These are phyloP conservation scores for Ogataea allantospora DNA, from an alignment of 805 yeast species.

Conservation along the genomic window DNA sequence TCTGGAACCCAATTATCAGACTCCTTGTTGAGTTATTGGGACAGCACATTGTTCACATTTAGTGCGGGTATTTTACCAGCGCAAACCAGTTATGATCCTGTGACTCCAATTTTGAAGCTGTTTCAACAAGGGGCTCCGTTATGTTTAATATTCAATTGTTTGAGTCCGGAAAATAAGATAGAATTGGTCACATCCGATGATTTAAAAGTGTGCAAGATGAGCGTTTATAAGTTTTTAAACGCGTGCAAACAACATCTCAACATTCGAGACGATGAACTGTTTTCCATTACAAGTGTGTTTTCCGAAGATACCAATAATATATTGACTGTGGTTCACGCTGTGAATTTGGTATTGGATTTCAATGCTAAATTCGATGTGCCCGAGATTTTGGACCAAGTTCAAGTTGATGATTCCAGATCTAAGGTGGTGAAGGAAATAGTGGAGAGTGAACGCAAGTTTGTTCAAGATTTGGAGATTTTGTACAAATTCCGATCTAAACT, in stretches of 20 bases:
- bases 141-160: slow-evolving; percentile 76
- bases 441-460: slow-evolving; percentile 89
- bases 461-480: slow-evolving; percentile 81
- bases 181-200: slow-evolving; percentile 75
- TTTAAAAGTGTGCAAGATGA: slow-evolving; percentile 77
- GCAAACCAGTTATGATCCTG: slow-evolving; percentile 80
- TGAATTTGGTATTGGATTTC: slow-evolving; percentile 43
- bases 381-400: slow-evolving; percentile 25
- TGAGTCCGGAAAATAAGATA: slow-evolving; percentile 49
- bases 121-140: slow-evolving; percentile 92
- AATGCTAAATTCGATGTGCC: slow-evolving; percentile 12
- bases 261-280: slow-evolving; percentile 76
- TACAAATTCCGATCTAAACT: slow-evolving; percentile 67
- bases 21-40: slow-evolving; percentile 27
- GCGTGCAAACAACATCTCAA: slow-evolving; percentile 79
- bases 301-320: slow-evolving; percentile 78
- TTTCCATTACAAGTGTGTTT: slow-evolving; percentile 87
- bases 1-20: slow-evolving; percentile 13
- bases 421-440: slow-evolving; percentile 83
- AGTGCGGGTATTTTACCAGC: slow-evolving; percentile 79
- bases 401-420: slow-evolving; percentile 55
- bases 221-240: slow-evolving; percentile 83
- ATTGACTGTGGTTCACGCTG: slow-evolving; percentile 70
- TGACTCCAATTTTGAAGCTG: slow-evolving; percentile 82
- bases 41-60: slow-evolving; percentile 53